Base-by-base conservation (phyloP, 495 filamentous ascomycete species). In the Xylaria intraflava region DNA sequence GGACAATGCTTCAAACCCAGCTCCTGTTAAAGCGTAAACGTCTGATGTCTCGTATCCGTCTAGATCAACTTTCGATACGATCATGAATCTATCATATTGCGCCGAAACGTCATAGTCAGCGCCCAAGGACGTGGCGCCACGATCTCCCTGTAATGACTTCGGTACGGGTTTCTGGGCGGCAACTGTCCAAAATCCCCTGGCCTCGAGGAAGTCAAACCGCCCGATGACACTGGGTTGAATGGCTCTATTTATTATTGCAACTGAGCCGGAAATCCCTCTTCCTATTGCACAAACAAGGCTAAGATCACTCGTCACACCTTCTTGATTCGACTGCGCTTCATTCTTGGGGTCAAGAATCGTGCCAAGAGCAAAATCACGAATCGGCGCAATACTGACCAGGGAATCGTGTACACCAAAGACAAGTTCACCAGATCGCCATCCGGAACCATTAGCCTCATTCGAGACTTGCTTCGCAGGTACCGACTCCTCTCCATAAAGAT, bases 251-350 rank as follows among this genome's bases (percentile, higher is more conserved):
- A 96, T 75, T 31, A 91, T 72, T 4, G 85, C 83, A 33, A 97
- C 59, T 1, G 83, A 81, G 26, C 90, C 86, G 22, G 83, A 81
- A 60, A 69, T 78, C 20, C 82, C 86, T 40, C 78, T 78, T 2
- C 93, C 92, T 29, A 83, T 78, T 3, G 83, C 80, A 51, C 80
- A 80, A 9, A 93, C 80, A 20, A 97, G 61, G 62, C 92, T 84
- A 16, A 93, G 72, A 30, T 82, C 78, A 40, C 78, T 74, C 2
- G 67, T 65, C 22, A 78, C 71, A 20, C 70, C 76, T 31, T 65
- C 58, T 3, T 61, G 64, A 50, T 74, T 71, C 44, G 61, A 60
- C 57, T 68, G 59, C 23, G 78, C 73, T 51, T 76, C 75, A 29
- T 68, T 68, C 29, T 72, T 69, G 26, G 42, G 39, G 12, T 44